Base-by-base conservation (phyloP, 2,329 filamentous ascomycete genomes). In the Botrytis medusae region DNA sequence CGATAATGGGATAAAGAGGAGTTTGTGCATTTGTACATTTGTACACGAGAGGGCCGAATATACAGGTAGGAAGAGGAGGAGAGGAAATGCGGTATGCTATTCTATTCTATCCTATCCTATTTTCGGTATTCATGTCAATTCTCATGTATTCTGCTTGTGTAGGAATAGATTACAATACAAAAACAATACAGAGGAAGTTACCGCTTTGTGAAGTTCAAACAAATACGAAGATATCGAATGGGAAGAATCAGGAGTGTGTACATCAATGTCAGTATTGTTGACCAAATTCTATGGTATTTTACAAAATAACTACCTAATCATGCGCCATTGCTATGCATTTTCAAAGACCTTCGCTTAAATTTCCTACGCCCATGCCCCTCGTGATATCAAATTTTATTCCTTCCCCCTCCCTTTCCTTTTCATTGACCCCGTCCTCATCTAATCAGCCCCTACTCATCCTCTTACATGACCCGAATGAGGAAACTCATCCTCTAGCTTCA, bases 401-500 rank as follows among this genome's bases (percentile, higher is more conserved):
- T 29, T 29, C 34, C 16, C n/a, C n/a, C n/a, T 29, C 25, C 6
- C 18, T 5, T 44, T 34, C 42, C 63, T 16, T 40, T 42, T 32
- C 54, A 57, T 18, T n/a, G n/a, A 57, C 14, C n/a, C 9, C 65
- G 57, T 57, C 44, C 16, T 54, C 48, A 57, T 42, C 37, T 32
- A 20, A 37, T 51, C n/a, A 40, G 16, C 48, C 4, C 20, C 7
- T 29, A 22, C 2, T 70, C 32, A 72, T 48, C 71, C 71, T 44
- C 71, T 44, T 14, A 72, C 63, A 59, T 72, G 62, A 16, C 71
- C 71, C 7, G 71, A 65, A 74, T 81, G 79, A 18, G 94, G 94
- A 82, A 99, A 99, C 84, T 98, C 94, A 81, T 99, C 96, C 79
- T 94, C 94, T 77, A 99, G 84, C 85, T 95, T 93, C 83, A 99